Base-by-base conservation (phyloP, 305 asterid species). In the Fraxinus greggii region DNA sequence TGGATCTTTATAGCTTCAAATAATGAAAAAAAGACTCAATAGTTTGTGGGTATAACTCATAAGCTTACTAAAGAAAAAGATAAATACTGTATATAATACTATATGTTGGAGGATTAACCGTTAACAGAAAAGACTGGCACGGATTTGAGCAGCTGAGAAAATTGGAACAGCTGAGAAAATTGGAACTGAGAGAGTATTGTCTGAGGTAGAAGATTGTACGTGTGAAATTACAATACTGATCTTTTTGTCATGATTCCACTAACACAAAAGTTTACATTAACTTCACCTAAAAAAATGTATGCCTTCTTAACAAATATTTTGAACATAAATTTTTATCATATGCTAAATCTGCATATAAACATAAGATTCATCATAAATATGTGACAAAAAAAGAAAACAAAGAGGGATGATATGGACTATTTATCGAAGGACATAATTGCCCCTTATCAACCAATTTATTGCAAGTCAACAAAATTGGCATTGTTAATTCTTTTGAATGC, bases 81-180 rank as follows among this genome's bases (percentile, higher is more conserved):
- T 70, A 28, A 56, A 56, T 56, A 56, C 28, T 19, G 67, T 7
- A 70, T 69, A 6, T 24, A 29, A 29, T 21, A 38, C 73, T 19
- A 13, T 78, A 2, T 75, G 48, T 23, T 4, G 75, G 80, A 63
- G 80, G 72, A 70, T 76, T 76, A 87, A 79, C 90, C n/a, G 89
- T 78, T 42, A 83, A 84, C 87, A 85, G 87, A 87, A 85, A 83
- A 63, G 80, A 65, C 78, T 61, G 84, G 81, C 33, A 23, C 59
- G 72, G 78, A 19, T 42, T 70, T 72, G 77, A 70, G 79, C 69
- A 75, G 75, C 74, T 81, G 7, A 35, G 75, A 65, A 65, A 73
- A 65, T 40, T 72, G 70, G 61, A 21, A 26, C 51, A 75, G 75
- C 74, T 81, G 7, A 35, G 75, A 65, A 65, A 73, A 65, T 40